phyloP scores from a whole-genome alignment of 176 grass and related monocot genomes.

The Saccharum officinarum region DNA sequence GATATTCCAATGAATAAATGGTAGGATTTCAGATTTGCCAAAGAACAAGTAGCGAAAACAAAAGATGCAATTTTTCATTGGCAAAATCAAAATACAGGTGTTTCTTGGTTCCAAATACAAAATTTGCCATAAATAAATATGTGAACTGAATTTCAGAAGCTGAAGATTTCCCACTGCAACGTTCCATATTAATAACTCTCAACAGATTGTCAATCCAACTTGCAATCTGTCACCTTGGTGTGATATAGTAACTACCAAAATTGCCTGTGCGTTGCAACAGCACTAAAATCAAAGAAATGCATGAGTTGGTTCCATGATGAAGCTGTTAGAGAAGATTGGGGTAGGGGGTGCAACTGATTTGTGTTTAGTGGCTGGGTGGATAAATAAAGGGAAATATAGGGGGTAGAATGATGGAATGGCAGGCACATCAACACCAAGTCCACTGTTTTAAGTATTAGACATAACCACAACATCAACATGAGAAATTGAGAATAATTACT shows the following conservation, averaged over 20 bases:
- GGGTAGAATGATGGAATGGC: background rate
- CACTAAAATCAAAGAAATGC: background rate
- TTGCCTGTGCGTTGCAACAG: background rate
- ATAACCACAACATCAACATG: background rate
- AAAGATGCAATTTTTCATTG: background rate
- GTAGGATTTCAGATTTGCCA: background rate
- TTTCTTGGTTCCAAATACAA: background rate
- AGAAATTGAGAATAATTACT: background rate
- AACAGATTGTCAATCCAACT: background rate
- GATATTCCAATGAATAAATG: background rate
- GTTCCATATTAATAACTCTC: background rate
- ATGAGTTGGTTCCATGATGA: background rate
- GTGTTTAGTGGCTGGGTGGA: background rate
- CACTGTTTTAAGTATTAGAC: background rate
- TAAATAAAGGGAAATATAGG: background rate
- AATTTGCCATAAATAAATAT: background rate
- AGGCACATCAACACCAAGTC: background rate
- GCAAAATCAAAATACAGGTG: background rate
- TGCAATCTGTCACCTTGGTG: background rate
- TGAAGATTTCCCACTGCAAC: background rate
- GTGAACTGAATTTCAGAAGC: constrained; percentile 10
- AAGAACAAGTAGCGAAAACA: background rate
- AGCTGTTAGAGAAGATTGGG: background rate
- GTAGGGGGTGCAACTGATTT: background rate
- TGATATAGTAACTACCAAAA: background rate